Evolutionary conservation across 352 stramenopile genomes (phyloP).

Genomic region (Pythium insidiosum): DNA sequence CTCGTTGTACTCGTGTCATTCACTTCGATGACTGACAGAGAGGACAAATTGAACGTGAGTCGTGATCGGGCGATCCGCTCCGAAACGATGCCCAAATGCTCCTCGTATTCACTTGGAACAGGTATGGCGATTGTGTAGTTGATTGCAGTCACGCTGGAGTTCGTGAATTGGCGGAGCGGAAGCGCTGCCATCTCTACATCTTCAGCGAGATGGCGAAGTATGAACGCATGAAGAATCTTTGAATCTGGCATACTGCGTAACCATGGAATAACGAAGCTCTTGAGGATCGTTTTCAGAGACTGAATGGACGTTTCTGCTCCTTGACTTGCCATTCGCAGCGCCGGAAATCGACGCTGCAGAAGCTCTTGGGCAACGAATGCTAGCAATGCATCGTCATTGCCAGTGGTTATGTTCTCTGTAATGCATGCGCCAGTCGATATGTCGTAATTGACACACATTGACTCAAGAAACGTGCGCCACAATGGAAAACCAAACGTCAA

Average conservation of each 20-base stretch:
- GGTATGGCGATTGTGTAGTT: conserved; percentile 17
- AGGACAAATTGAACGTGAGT: too few species aligned
- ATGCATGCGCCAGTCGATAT: conserved; percentile 17
- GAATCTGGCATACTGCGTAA: too few species aligned
- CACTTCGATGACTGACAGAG: too few species aligned
- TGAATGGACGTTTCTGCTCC: too few species aligned
- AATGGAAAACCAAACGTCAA: conserved; percentile 23
- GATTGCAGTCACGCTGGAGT: conserved; percentile 19
- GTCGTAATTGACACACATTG: conserved; percentile 26
- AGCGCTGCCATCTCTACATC: too few species aligned
- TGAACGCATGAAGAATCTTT: too few species aligned
- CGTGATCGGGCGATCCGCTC: conserved; percentile 25
- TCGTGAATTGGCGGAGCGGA: conserved; percentile 37
- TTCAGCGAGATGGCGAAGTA: too few species aligned
- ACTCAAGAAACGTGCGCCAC: conserved; percentile 26
- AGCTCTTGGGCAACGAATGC: not conserved
- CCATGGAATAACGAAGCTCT: too few species aligned
- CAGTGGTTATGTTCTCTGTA: too few species aligned
- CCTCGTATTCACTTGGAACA: conserved; percentile 2
- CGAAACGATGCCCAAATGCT: conserved; percentile 27
- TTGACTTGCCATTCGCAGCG: too few species aligned
- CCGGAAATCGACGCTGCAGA: conserved; percentile 6
- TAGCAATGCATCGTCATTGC: conserved; percentile 3
- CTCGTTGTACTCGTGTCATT: conserved; percentile 8
- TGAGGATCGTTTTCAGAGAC: too few species aligned